Evolutionary conservation across 805 yeast genomes (phyloP), one percentile per base, ranked within the genome.

Genomic region (Starmerella bombi): DNA sequence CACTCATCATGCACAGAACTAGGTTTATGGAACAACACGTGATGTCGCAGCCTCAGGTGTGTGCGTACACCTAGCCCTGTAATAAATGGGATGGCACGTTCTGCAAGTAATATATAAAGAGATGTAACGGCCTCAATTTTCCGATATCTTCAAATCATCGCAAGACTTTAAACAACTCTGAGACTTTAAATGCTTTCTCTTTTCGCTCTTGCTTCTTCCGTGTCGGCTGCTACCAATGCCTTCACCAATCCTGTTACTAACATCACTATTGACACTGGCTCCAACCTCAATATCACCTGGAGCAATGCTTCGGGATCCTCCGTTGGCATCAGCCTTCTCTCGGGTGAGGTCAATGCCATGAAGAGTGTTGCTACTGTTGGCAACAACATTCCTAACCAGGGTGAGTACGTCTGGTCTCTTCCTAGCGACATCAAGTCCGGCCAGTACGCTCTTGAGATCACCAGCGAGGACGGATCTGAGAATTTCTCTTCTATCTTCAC

Each of bases 401-500:
- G 65, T 41, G 53, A 57, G 32, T 62, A 58, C 38, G 46, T 51
- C 36, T 62, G 66, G 66, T 44, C 47, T 25, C 54, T 62, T 29
- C 66, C 66, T 33, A 35, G 41, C 37, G 41, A 48, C 30, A 27
- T 61, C 25, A 21, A 43, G 32, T 40, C 55, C 28, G 65, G 63
- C 30, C 40, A 52, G 40, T 62, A 62, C 52, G 58, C 61, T 22
- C 44, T 62, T 32, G 56, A 53, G 51, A 42, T 46, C 33, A 46
- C 48, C 38, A 56, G 50, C 32, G 51, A 50, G 45, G 51, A 50
- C 46, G 41, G 54, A 18, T 52, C 45, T 44, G 58, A 51, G 36
- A 62, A 62, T 60, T 62, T 59, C 61, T 51, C 66, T 16, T 51
- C 58, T 40, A 50, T 44, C 44, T 56, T 58, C 53, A 36, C 43